phyloP scores from a whole-genome alignment of 2,329 filamentous ascomycete genomes.

The Calonectria pauciramosa region DNA sequence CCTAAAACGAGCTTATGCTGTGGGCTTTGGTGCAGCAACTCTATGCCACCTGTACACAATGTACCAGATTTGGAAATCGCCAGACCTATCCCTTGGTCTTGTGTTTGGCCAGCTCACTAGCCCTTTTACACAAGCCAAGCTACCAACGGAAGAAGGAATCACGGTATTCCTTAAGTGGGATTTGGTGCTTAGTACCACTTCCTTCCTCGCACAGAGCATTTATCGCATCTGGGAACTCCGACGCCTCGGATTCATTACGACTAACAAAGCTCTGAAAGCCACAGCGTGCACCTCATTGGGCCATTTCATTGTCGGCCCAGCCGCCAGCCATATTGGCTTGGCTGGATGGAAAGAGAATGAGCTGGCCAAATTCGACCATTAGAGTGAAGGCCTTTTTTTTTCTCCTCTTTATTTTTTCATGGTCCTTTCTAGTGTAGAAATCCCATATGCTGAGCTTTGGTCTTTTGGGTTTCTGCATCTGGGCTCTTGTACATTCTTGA shows the following conservation, averaged over 20 bases:
- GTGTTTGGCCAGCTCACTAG: neutral
- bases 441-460: neutral
- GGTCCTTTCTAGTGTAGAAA: neutral
- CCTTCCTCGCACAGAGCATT: neutral
- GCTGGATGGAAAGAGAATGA: neutral
- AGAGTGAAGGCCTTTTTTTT: neutral
- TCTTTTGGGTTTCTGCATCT: neutral
- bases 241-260: neutral
- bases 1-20: neutral
- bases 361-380: neutral
- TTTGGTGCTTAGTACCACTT: neutral
- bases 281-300: neutral
- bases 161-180: neutral
- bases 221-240: neutral
- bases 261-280: neutral
- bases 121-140: neutral
- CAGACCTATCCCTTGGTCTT: neutral
- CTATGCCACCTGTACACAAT: neutral
- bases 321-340: neutral
- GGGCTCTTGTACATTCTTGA: neutral
- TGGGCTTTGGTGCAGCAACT: neutral
- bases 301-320: neutral
- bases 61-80: constrained; percentile 1
- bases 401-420: neutral
- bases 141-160: neutral